These are phyloP conservation scores for Zizania latifolia DNA, from an alignment of 176 grass and related monocot genomes.

Conservation along the genomic window DNA sequence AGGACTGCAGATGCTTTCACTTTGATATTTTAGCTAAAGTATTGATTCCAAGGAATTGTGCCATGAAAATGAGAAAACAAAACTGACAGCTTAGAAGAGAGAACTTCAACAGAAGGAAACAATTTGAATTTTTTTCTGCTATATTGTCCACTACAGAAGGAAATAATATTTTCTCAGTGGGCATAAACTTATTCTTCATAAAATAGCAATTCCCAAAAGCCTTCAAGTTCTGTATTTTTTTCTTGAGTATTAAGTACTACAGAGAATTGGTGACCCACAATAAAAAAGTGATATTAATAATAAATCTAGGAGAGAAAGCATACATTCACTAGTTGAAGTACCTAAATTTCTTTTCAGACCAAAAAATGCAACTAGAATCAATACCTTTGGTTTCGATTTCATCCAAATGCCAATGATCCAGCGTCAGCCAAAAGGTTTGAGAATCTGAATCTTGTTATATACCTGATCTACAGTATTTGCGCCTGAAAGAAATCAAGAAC, in stretches of 20 bases:
- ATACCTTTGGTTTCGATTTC: slow-evolving; percentile 4
- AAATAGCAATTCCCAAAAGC: too few relatives aligned
- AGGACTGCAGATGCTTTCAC: background rate
- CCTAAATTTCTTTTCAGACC: background rate
- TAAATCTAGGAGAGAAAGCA: background rate
- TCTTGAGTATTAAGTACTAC: background rate
- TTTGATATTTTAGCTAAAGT: background rate
- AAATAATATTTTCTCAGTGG: background rate
- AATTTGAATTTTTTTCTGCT: background rate
- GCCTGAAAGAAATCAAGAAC: background rate
- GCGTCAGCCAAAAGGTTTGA: slow-evolving; percentile 3
- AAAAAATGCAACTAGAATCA: too few relatives aligned
- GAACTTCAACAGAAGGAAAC: background rate
- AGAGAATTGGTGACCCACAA: background rate
- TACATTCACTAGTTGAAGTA: background rate
- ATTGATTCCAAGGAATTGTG: background rate
- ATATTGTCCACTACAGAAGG: background rate
- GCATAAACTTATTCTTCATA: background rate
- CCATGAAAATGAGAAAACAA: too few relatives aligned
- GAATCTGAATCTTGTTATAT: background rate
- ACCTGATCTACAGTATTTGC: background rate
- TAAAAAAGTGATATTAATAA: background rate
- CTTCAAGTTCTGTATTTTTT: background rate
- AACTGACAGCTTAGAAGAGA: too few relatives aligned
- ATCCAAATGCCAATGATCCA: background rate